Conservation (phyloP, 495 filamentous ascomycete species). For the Hypoxylon subgilvum region DNA sequence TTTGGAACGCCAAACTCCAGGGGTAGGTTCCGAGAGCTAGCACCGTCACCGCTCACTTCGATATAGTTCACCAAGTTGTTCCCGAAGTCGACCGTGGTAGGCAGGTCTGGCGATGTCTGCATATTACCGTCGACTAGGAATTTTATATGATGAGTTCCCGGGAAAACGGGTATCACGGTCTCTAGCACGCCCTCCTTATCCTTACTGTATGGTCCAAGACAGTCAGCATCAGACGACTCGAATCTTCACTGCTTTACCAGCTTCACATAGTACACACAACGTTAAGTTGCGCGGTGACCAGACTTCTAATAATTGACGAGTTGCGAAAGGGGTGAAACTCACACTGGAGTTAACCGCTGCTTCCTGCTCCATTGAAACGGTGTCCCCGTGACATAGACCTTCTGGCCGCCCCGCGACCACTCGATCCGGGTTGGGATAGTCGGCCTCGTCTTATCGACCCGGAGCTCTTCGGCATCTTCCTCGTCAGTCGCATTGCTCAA, state of each 20-base stretch:
- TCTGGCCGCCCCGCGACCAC: conserved; percentile 80
- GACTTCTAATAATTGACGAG: conserved; percentile 8
- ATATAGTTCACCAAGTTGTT: conserved; percentile 98
- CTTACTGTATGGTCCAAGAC: conserved; percentile 48
- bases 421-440: conserved; percentile 81
- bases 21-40: conserved; percentile 40
- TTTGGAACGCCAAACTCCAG: conserved; percentile 37
- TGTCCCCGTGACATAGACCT: conserved; percentile 94
- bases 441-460: conserved; percentile 65
- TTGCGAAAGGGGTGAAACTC: conserved; percentile 47
- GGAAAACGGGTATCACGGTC: conserved; percentile 77
- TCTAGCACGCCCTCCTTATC: conserved; percentile 66
- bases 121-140: conserved; percentile 95
- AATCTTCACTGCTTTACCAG: neutral
- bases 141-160: conserved; percentile 94
- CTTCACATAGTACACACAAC: neutral
- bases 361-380: conserved; percentile 96
- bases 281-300: neutral
- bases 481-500: conserved; percentile 79
- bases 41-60: conserved; percentile 83
- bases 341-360: conserved; percentile 83
- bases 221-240: conserved; percentile 13
- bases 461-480: conserved; percentile 76
- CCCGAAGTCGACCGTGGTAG: conserved; percentile 94
- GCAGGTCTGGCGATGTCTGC: conserved; percentile 81